These are phyloP conservation scores for Actinomucor elegans DNA, from an alignment of 371 early-diverging fungal species.

Conservation along the genomic window DNA sequence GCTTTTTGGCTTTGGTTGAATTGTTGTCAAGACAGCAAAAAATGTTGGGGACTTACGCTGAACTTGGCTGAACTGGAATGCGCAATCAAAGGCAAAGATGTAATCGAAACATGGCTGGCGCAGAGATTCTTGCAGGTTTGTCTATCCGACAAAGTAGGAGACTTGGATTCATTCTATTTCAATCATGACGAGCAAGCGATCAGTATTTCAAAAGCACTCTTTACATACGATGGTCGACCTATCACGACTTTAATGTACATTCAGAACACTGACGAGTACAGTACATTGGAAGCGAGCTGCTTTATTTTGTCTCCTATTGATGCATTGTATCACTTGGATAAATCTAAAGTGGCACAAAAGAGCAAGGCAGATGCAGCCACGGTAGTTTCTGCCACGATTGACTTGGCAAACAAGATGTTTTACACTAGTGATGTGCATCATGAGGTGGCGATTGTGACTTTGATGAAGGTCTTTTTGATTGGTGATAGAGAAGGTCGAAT, in stretches of 20 bases:
- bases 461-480: slow-evolving; percentile 54
- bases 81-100: slow-evolving; percentile 13
- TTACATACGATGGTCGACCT: slow-evolving; percentile 31
- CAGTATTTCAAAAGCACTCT: slow-evolving; percentile 33
- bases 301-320: slow-evolving; percentile 61
- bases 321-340: slow-evolving; percentile 48
- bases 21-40: slow-evolving; percentile 2
- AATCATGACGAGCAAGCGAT: slow-evolving; percentile 6
- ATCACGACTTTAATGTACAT: slow-evolving; percentile 30
- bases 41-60: slow-evolving; percentile 1
- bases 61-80: slow-evolving; percentile 13
- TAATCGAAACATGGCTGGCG: slow-evolving; percentile 40
- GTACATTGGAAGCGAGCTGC: slow-evolving; percentile 14
- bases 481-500: slow-evolving; percentile 41
- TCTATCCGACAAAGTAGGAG: slow-evolving; percentile 16
- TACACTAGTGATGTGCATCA: slow-evolving; percentile 28
- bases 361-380: slow-evolving; percentile 23
- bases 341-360: slow-evolving; percentile 29
- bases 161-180: slow-evolving; percentile 26
- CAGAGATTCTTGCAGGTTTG: slow-evolving; percentile 33
- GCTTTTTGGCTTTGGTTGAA: slow-evolving; percentile 34
- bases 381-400: slow-evolving; percentile 41
- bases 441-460: slow-evolving; percentile 41
- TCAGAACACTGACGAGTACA: background rate
- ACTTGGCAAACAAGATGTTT: slow-evolving; percentile 27